Evolutionary conservation across 1,284 basidiomycete species (phyloP).

Genomic region (Boletus semigastroideus): DNA sequence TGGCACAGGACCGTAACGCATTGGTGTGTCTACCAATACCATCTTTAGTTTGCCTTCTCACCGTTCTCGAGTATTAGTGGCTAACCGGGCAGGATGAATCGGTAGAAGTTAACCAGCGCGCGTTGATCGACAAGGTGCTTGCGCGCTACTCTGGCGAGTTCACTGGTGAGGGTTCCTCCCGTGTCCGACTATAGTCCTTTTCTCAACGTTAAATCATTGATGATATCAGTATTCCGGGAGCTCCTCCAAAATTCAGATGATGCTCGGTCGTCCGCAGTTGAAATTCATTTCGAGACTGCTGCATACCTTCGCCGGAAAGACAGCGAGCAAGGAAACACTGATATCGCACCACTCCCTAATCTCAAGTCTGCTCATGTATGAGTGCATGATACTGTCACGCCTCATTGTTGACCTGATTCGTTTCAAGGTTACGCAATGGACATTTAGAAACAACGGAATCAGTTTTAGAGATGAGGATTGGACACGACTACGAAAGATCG

Average conservation of each 20-base stretch:
- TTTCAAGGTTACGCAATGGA: conserved; percentile 66
- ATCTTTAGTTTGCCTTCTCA: not conserved
- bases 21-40: conserved; percentile 5
- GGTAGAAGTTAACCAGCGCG: conserved; percentile 94
- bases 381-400: conserved; percentile 3
- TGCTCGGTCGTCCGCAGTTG: conserved; percentile 78
- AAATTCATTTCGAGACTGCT: conserved; percentile 81
- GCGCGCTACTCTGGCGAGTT: conserved; percentile 96
- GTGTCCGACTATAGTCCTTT: not conserved
- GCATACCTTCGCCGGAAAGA: conserved; percentile 45
- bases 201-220: not conserved
- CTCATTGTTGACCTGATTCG: conserved; percentile 14
- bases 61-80: conserved; percentile 44
- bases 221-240: conserved; percentile 75
- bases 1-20: conserved; percentile 14
- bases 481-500: conserved; percentile 86
- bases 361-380: conserved; percentile 56
- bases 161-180: conserved; percentile 50
- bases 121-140: conserved; percentile 91
- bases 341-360: conserved; percentile 47
- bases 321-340: conserved; percentile 1
- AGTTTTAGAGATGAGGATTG: conserved; percentile 84
- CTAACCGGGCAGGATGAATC: conserved; percentile 74
- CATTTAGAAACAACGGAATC: conserved; percentile 87
- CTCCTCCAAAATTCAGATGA: conserved; percentile 96